Evolutionary conservation across 2,329 filamentous ascomycete genomes (phyloP).

Genomic region (Ceratocystis smalleyi): DNA sequence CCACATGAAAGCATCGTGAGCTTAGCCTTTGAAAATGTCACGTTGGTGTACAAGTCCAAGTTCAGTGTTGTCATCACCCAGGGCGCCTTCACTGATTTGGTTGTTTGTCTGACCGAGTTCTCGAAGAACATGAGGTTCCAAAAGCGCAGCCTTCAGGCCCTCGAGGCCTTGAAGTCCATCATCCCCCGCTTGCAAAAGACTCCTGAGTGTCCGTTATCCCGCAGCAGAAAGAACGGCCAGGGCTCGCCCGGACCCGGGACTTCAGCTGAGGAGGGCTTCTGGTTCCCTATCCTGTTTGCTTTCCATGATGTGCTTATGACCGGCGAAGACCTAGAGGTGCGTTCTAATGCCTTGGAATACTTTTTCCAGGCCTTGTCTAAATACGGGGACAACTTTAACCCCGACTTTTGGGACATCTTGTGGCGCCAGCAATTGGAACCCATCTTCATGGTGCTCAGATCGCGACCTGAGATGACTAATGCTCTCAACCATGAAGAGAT

Average conservation of each 20-base stretch:
- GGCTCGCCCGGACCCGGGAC: slow-evolving; percentile 49
- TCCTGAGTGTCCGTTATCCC: slow-evolving; percentile 81
- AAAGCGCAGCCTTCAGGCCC: slow-evolving; percentile 91
- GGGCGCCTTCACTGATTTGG: slow-evolving; percentile 87
- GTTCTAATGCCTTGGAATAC: slow-evolving; percentile 80
- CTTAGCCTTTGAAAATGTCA: slow-evolving; percentile 91
- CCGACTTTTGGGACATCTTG: slow-evolving; percentile 95
- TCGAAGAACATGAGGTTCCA: slow-evolving; percentile 98
- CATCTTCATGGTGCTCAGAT: slow-evolving; percentile 95
- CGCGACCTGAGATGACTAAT: slow-evolving; percentile 90
- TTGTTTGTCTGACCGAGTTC: slow-evolving; percentile 94
- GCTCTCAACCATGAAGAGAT: slow-evolving; percentile 91
- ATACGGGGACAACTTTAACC: slow-evolving; percentile 80
- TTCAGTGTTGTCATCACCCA: slow-evolving; percentile 95
- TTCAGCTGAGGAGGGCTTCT: slow-evolving; percentile 90
- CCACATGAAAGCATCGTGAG: slow-evolving; percentile 88
- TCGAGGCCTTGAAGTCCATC: slow-evolving; percentile 85
- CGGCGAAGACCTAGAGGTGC: slow-evolving; percentile 90
- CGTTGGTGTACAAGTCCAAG: slow-evolving; percentile 83
- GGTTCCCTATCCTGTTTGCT: slow-evolving; percentile 95
- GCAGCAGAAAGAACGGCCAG: slow-evolving; percentile 29
- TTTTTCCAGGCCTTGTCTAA: slow-evolving; percentile 86
- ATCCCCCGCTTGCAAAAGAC: slow-evolving; percentile 91
- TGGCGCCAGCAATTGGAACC: slow-evolving; percentile 95
- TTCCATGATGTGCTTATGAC: slow-evolving; percentile 99